A percentile compares a stretch with the other conserved stretches of the same genome.
Conservation (phyloP, 176 grass and related monocot genomes). For the Dendrocalamus sinicus region DNA sequence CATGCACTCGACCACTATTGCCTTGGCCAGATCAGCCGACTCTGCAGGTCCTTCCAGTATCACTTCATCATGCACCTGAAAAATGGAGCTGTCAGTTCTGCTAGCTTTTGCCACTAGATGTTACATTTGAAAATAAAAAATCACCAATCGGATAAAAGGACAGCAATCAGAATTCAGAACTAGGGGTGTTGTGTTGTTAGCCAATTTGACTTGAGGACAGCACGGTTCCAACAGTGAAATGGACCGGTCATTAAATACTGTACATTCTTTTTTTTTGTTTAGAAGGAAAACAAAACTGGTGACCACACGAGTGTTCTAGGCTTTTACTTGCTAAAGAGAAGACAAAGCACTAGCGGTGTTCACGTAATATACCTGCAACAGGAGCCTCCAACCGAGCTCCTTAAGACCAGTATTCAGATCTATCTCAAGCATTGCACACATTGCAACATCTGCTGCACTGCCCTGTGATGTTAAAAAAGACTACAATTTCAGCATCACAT, state of each 20-base stretch:
- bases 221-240: not conserved
- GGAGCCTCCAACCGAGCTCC: constrained; percentile 85
- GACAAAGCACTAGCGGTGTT: constrained; percentile 4
- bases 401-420: constrained; percentile 71
- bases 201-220: not conserved
- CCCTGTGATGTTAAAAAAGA: constrained; percentile 63
- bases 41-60: constrained; percentile 94
- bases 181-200: not conserved
- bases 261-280: not conserved
- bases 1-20: constrained; percentile 94
- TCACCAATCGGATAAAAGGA: not conserved
- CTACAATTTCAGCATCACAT: constrained; percentile 4
- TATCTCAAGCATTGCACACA: constrained; percentile 99
- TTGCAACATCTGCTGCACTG: constrained; percentile 97
- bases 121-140: not conserved
- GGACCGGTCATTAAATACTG: not conserved
- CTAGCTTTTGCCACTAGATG: not conserved
- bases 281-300: not conserved
- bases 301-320: not conserved
- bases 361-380: constrained; percentile 77
- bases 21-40: constrained; percentile 85
- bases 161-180: not conserved
- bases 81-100: constrained; percentile 35
- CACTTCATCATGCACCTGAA: constrained; percentile 97
- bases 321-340: constrained; percentile 3